A percentile compares a stretch with the other conserved stretches of the same genome.
Conservation (phyloP, 192 early-diverging fungal species). For the Umbelopsis sp. region DNA sequence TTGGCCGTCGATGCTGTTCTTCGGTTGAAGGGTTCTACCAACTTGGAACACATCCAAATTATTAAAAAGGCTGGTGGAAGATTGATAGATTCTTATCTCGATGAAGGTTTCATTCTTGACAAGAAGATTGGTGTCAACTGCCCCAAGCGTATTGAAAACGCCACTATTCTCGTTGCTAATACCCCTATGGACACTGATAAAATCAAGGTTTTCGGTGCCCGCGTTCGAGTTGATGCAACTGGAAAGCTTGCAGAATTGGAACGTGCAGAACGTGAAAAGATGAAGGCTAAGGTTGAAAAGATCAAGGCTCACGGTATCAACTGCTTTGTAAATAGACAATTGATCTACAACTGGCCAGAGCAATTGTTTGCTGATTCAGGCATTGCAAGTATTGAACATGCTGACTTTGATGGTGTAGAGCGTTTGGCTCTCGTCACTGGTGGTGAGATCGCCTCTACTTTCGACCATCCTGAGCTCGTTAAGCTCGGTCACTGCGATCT, state of each 20-base stretch:
- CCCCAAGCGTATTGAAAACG: slow-evolving; percentile 95
- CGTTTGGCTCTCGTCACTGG: slow-evolving; percentile 96
- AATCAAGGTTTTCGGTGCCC: slow-evolving; percentile 99
- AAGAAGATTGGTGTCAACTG: slow-evolving; percentile 99
- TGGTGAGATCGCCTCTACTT: slow-evolving; percentile 97
- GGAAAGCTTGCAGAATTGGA: slow-evolving; percentile 98
- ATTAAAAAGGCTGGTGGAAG: slow-evolving; percentile 98
- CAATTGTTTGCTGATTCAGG: slow-evolving; percentile 97
- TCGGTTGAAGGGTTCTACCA: slow-evolving; percentile 86
- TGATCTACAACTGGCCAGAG: slow-evolving; percentile 99
- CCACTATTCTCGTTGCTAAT: slow-evolving; percentile 96
- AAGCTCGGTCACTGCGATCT: slow-evolving; percentile 92
- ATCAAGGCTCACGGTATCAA: slow-evolving; percentile 98
- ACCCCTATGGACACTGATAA: slow-evolving; percentile 99
- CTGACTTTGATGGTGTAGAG: slow-evolving; percentile 98
- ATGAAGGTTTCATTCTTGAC: slow-evolving; percentile 97
- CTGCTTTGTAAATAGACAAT: slow-evolving; percentile 99
- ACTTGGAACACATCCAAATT: slow-evolving; percentile 98
- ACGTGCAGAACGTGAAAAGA: slow-evolving; percentile 97
- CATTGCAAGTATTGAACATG: slow-evolving; percentile 97
- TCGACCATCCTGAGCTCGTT: slow-evolving; percentile 97
- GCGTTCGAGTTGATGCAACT: slow-evolving; percentile 93
- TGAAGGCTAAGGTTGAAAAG: slow-evolving; percentile 98
- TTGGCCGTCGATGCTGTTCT: slow-evolving; percentile 97
- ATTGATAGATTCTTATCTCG: slow-evolving; percentile 93